Conservation (phyloP, 257 asterid genomes). For the Solanum paucissectum region DNA sequence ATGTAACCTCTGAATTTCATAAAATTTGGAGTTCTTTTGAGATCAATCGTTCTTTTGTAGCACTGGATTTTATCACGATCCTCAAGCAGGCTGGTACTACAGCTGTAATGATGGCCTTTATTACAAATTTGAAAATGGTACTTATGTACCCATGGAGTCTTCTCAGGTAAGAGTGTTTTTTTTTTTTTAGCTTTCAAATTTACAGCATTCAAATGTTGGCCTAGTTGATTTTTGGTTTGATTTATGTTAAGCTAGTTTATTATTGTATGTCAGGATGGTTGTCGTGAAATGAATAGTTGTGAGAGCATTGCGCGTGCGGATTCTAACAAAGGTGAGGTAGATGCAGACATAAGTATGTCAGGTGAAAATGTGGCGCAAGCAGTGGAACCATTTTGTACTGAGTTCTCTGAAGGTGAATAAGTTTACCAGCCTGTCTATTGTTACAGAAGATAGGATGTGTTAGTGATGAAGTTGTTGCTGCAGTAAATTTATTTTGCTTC, state of each 20-base stretch:
- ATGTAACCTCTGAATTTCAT: neutral
- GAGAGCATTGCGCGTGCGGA: neutral
- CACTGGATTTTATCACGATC: constrained; percentile 88
- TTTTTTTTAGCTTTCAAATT: neutral
- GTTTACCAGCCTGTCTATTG: neutral
- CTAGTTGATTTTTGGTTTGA: neutral
- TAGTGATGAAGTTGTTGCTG: neutral
- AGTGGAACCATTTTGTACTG: constrained; percentile 18
- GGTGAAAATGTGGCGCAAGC: constrained; percentile 15
- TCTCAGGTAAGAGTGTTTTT: constrained; percentile 24
- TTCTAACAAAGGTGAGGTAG: neutral
- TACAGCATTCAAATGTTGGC: neutral
- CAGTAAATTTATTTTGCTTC: neutral
- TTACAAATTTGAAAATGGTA: constrained; percentile 82
- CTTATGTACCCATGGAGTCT: constrained; percentile 52
- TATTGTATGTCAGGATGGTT: constrained; percentile 6
- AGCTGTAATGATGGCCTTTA: constrained; percentile 71
- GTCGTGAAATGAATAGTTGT: neutral
- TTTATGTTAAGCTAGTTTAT: neutral
- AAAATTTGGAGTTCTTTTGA: neutral
- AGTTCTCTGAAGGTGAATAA: constrained; percentile 31
- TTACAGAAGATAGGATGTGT: neutral
- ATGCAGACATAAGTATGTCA: neutral
- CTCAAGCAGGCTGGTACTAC: constrained; percentile 83
- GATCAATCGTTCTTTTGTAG: constrained; percentile 20